Evolutionary conservation across 1,284 basidiomycete species (phyloP), one percentile per base, ranked within the genome.

Genomic region (Boletus subluridellus): DNA sequence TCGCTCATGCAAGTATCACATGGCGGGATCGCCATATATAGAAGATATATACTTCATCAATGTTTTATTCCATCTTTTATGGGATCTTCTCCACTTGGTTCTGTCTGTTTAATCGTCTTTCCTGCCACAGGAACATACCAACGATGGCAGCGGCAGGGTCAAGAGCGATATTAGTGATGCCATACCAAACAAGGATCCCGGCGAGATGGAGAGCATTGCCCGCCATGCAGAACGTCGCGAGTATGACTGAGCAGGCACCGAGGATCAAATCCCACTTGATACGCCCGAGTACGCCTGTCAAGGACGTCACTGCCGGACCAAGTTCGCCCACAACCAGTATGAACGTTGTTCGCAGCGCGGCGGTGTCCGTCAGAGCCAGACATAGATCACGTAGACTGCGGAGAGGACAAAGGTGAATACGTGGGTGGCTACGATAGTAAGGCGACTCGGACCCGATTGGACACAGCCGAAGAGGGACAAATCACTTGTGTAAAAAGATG

Each of bases 121-220:
- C 80, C 55, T 76, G 70, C 79, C 80, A 81, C 49, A 80, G 62
- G 17, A 76, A 67, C 2, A 77, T 69, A 0, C 73, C 78, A 21
- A 72, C 69, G 24, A 80, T 65, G 10, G 78, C 75, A 48, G 80
- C 79, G 4, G 78, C 78, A 4, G 79, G 77, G 1, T 81, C 81
- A 49, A 80, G 46, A 1, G 73, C 24, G 4, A 74, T 60, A 14
- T 70, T 71, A 3, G 73, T 70, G 4, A 74, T 24, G 2, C 66
- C 57, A 55, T 76, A 69, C 80, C 79, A 82, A 24, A 68, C 60
- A 26, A 74, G 14, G 4, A 73, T 54, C 37, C 73, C 65, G 17
- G 59, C 55, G 17, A 65, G 26, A 65, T 63, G 52, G 53, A 49
- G 4, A 4, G 54, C 1, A 44, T 45, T 59, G 7, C 62, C 60